phyloP scores from a whole-genome alignment of 805 yeast species.

The Maudiozyma barnettii region DNA sequence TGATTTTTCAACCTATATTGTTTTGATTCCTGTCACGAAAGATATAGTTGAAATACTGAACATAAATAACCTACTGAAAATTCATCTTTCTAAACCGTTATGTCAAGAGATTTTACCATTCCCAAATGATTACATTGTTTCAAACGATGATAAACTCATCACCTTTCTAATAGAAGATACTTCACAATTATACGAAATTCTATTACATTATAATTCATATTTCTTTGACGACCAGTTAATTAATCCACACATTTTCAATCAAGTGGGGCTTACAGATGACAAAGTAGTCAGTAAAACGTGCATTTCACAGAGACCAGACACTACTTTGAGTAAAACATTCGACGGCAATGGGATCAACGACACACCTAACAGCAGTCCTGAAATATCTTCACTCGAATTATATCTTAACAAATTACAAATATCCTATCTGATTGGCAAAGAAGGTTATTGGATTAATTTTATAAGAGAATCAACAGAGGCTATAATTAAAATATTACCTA shows the following conservation, averaged over 20 bases:
- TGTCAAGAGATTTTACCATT: too few species aligned
- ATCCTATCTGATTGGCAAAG: constrained; percentile 30
- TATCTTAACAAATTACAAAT: constrained; percentile 5
- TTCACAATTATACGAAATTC: too few species aligned
- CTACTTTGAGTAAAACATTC: background rate
- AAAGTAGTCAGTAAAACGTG: too few species aligned
- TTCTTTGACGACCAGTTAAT: too few species aligned
- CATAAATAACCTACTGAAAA: background rate
- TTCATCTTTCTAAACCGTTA: background rate
- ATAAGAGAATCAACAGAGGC: constrained; percentile 32
- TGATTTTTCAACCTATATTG: background rate
- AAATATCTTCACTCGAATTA: background rate
- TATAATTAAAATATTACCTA: constrained; percentile 32
- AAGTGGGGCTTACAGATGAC: too few species aligned
- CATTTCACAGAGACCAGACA: too few species aligned
- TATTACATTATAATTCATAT: too few species aligned
- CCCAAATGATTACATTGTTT: too few species aligned
- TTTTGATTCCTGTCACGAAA: background rate
- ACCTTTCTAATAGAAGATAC: too few species aligned
- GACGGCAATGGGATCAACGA: background rate
- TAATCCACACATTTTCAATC: too few species aligned
- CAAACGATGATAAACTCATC: too few species aligned
- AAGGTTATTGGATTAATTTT: constrained; percentile 32
- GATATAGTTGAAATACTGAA: background rate
- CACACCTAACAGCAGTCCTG: background rate